phyloP scores from a whole-genome alignment of 164 flowering plant genomes.

The Aristolochia contorta region DNA sequence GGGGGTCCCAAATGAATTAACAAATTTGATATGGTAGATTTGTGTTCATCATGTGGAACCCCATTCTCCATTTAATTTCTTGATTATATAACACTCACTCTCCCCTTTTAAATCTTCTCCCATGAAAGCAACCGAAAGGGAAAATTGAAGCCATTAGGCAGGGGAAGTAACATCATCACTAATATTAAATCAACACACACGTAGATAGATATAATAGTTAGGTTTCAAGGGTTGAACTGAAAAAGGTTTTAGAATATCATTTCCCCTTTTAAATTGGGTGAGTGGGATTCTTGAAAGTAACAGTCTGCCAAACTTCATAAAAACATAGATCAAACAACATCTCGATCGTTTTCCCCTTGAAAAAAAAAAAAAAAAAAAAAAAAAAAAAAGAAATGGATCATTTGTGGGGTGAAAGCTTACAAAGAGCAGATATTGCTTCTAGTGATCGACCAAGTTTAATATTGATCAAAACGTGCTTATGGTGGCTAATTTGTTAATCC shows the following conservation, averaged over 20 bases:
- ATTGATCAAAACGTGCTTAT: too few species aligned
- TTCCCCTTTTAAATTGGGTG: neutral
- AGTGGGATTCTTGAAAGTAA: neutral
- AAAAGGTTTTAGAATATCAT: neutral
- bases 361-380: too few species aligned
- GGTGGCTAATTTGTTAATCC: too few species aligned
- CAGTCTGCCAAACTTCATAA: slow-evolving; percentile 1
- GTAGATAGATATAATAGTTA: neutral
- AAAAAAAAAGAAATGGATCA: too few species aligned
- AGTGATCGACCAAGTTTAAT: too few species aligned
- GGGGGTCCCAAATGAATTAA: neutral
- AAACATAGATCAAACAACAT: neutral
- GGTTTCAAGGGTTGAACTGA: neutral
- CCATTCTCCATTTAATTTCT: neutral
- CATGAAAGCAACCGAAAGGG: slow-evolving; percentile 2
- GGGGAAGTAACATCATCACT: neutral
- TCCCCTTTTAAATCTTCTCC: neutral
- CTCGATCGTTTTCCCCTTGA: neutral
- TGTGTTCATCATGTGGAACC: neutral
- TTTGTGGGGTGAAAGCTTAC: too few species aligned
- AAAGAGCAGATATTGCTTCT: too few species aligned
- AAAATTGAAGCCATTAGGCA: slow-evolving; percentile 1
- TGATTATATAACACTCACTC: neutral
- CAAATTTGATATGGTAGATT: neutral
- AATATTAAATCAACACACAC: neutral